Percentiles rank a stretch among this genome's conserved stretches.
Conservation (phyloP, 83 land plant species). For the Diphasiastrum complanatum region DNA sequence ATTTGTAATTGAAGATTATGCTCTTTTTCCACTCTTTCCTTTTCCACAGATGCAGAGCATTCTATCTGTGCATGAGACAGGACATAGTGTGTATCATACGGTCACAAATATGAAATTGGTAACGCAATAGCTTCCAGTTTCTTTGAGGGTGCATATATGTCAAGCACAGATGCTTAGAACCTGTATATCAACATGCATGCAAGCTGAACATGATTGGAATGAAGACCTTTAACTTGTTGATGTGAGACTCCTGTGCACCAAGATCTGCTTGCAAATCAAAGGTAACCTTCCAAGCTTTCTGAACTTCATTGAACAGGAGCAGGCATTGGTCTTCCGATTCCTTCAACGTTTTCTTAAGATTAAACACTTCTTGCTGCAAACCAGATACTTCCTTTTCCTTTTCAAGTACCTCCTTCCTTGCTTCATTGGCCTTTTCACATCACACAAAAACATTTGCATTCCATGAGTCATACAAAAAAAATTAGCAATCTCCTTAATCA, state of each 20-base stretch:
- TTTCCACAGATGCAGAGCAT: constrained; percentile 51
- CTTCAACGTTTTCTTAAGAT: constrained; percentile 47
- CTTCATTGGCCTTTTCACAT: constrained; percentile 68
- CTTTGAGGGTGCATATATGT: no score
- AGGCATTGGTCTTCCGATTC: constrained; percentile 84
- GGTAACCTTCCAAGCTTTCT: constrained; percentile 95
- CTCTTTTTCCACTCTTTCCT: constrained; percentile 60
- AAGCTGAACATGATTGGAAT: no score
- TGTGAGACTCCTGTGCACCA: not conserved
- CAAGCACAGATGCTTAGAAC: no score
- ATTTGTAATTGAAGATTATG: constrained; percentile 57
- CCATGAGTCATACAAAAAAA: not conserved
- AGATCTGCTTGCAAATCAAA: constrained; percentile 73
- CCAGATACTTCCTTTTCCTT: constrained; percentile 69
- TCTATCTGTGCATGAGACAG: constrained; percentile 42
- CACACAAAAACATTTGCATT: not conserved
- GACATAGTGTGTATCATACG: no score
- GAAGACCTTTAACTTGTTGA: not conserved
- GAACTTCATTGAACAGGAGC: constrained; percentile 82
- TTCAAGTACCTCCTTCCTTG: constrained; percentile 76
- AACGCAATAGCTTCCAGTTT: no score
- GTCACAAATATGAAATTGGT: no score
- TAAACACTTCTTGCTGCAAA: constrained; percentile 50
- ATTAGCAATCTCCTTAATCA: no score
- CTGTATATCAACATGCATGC: no score